A percentile compares a stretch with the other conserved stretches of the same genome.
Conservation (phyloP, 2,329 filamentous ascomycete genomes). For the Claviceps quebecensis region DNA sequence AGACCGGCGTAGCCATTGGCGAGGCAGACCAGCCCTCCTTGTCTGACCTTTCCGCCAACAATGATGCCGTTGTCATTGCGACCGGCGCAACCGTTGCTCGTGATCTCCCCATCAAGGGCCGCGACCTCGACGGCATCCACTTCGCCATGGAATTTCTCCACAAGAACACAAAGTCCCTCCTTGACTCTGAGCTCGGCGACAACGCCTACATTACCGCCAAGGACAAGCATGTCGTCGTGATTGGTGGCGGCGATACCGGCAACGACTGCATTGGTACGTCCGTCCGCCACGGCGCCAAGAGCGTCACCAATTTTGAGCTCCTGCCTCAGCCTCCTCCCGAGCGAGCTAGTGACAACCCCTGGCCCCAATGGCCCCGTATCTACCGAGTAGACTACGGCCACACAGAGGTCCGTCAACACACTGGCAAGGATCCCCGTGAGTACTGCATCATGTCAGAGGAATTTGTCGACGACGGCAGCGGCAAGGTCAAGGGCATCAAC, state of each 20-base stretch:
- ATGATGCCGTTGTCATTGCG: constrained; percentile 79
- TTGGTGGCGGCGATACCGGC: constrained; percentile 93
- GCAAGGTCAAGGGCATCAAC: constrained; percentile 90
- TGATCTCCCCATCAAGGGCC: constrained; percentile 80
- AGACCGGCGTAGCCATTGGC: constrained; percentile 64
- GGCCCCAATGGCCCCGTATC: constrained; percentile 96
- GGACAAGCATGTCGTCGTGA: constrained; percentile 90
- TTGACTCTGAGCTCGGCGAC: constrained; percentile 78
- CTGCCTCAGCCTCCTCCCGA: constrained; percentile 83
- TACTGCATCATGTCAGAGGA: constrained; percentile 98
- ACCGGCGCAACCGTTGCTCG: constrained; percentile 88
- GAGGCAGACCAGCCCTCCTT: constrained; percentile 52
- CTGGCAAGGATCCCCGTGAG: constrained; percentile 89
- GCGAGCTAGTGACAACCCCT: constrained; percentile 88
- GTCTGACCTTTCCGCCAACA: constrained; percentile 54
- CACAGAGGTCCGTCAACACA: constrained; percentile 88
- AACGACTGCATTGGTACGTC: constrained; percentile 98
- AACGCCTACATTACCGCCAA: constrained; percentile 85
- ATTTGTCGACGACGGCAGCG: constrained; percentile 78
- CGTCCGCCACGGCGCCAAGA: constrained; percentile 88
- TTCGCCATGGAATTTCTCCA: constrained; percentile 97
- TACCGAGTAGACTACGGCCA: constrained; percentile 98
- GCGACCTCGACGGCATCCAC: constrained; percentile 80
- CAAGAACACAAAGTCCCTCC: constrained; percentile 93
- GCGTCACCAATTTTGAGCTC: constrained; percentile 91